Conservation (phyloP, 2,329 filamentous ascomycete species). For the Calonectria pauciramosa region DNA sequence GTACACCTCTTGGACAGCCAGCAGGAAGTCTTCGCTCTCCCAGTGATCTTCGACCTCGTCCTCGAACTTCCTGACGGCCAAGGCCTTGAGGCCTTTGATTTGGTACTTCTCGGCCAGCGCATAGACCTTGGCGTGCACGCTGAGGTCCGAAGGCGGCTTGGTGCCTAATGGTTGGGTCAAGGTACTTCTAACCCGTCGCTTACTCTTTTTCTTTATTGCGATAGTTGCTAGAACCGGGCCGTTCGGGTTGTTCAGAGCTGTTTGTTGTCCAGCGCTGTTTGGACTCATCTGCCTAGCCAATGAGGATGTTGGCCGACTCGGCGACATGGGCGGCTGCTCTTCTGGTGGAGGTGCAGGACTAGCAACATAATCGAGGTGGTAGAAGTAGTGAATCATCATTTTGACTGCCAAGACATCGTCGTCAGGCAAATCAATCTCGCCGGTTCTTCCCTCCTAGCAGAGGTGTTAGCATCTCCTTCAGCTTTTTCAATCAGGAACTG, state of each 20-base stretch:
- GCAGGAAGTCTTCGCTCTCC: not conserved
- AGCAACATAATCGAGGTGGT: constrained; percentile 6
- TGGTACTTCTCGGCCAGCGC: constrained; percentile 13
- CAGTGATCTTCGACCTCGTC: constrained; percentile 12
- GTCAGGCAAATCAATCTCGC: constrained; percentile 6
- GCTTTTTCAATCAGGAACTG: not conserved
- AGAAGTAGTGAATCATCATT: constrained; percentile 25
- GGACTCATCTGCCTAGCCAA: not conserved
- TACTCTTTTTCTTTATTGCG: not conserved
- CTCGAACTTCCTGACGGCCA: constrained; percentile 5
- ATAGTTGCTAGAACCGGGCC: not conserved
- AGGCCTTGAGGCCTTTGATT: constrained; percentile 4
- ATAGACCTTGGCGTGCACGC: constrained; percentile 17
- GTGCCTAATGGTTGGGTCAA: not conserved
- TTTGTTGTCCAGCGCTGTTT: not conserved
- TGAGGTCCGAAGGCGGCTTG: not conserved
- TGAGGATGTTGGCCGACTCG: not conserved
- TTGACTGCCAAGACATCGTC: constrained; percentile 19
- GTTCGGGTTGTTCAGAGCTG: not conserved
- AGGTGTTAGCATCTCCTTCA: not conserved
- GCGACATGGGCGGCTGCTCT: not conserved
- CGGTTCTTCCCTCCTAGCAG: constrained; percentile 15
- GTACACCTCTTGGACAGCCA: constrained; percentile 12
- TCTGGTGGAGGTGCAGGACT: not conserved
- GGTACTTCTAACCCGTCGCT: not conserved